These are phyloP conservation scores for Oemleria cerasiformis DNA, from an alignment of 306 rosid genomes.

Conservation along the genomic window DNA sequence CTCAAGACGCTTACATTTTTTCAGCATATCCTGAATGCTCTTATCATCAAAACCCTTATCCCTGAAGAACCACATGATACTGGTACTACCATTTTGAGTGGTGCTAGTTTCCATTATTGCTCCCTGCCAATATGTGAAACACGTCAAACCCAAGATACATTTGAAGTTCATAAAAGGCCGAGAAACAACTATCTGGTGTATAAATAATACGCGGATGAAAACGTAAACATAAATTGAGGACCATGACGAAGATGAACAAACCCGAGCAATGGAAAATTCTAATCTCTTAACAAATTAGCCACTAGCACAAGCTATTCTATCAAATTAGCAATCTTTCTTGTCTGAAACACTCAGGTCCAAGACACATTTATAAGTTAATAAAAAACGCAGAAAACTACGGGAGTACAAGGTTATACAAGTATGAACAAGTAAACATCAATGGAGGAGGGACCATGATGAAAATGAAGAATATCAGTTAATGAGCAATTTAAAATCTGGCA, in stretches of 20 bases:
- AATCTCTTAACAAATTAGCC: too few relatives aligned
- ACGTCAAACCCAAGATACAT: slow-evolving; percentile 1
- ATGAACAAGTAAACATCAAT: neutral
- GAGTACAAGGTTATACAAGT: neutral
- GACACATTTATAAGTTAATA: too few relatives aligned
- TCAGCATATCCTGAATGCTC: slow-evolving; percentile 61
- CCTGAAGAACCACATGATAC: slow-evolving; percentile 89
- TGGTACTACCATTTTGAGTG: slow-evolving; percentile 42
- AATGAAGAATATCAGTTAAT: neutral
- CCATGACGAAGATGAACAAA: neutral
- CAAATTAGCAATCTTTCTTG: too few relatives aligned
- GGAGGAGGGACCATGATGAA: neutral
- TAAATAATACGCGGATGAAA: neutral
- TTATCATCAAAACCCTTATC: slow-evolving; percentile 85
- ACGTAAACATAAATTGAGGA: neutral
- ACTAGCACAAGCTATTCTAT: too few relatives aligned
- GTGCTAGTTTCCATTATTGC: slow-evolving; percentile 44
- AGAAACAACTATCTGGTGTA: neutral
- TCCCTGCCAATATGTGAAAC: slow-evolving; percentile 30
- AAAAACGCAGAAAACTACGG: neutral
- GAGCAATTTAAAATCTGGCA: too few relatives aligned
- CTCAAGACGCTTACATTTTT: slow-evolving; percentile 74
- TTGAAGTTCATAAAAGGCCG: neutral
- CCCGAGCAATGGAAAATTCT: too few relatives aligned
- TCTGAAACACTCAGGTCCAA: too few relatives aligned